Evolutionary conservation across 2,329 filamentous ascomycete genomes (phyloP).

Genomic region (Davidsoniella neocaledoniae): DNA sequence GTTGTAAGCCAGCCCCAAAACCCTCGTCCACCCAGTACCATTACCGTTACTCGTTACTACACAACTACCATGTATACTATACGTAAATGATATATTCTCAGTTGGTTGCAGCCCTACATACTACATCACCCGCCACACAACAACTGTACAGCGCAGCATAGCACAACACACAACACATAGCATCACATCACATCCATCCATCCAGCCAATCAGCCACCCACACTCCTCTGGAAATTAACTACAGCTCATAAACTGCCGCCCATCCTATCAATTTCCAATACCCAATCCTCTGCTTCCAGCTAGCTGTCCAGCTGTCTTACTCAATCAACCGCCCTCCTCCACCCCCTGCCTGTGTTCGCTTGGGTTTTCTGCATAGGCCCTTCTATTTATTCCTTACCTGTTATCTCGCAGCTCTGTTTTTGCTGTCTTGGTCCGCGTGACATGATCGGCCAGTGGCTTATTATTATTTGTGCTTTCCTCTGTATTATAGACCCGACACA

Average conservation of each 20-base stretch:
- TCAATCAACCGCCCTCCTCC: background rate
- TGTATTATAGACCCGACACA: constrained; percentile 12
- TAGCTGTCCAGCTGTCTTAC: background rate
- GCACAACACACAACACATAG: background rate
- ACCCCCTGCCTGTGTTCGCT: background rate
- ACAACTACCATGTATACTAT: no score
- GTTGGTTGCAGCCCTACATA: no score
- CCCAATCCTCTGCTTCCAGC: no score
- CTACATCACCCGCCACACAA: no score
- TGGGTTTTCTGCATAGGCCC: background rate
- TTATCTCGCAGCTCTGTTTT: background rate
- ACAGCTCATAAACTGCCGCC: background rate
- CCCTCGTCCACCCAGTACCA: no score
- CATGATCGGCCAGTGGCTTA: constrained; percentile 13
- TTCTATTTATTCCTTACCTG: constrained; percentile 1
- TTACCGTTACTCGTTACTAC: no score
- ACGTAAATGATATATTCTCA: no score
- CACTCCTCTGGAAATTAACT: background rate
- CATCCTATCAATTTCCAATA: no score
- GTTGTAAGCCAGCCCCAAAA: no score
- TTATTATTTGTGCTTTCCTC: constrained; percentile 11
- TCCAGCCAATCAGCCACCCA: background rate
- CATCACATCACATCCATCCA: no score
- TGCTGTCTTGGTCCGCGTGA: constrained; percentile 1
- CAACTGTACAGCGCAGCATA: background rate